A percentile compares a stretch with the other conserved stretches of the same genome.
These are phyloP conservation scores for Filosporella fistucella DNA, from an alignment of 495 filamentous ascomycete species.

Conservation along the genomic window DNA sequence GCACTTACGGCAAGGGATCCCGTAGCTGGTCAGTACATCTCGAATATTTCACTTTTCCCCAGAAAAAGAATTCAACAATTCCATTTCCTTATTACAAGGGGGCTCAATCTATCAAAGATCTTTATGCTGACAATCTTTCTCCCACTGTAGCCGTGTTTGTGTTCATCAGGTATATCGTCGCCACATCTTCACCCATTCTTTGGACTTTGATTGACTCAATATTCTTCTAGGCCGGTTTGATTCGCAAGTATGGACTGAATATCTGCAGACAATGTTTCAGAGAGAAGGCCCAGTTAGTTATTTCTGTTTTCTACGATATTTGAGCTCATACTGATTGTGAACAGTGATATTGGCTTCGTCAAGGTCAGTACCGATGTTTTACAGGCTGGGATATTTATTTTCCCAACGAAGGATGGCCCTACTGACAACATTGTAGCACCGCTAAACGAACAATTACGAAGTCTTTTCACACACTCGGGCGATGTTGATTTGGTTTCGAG, in stretches of 20 bases:
- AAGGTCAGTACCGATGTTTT: no score
- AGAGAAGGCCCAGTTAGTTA: slow-evolving; percentile 94
- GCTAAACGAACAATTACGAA: no score
- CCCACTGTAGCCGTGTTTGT: slow-evolving; percentile 73
- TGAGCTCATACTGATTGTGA: no score
- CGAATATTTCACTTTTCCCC: not conserved
- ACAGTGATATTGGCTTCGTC: slow-evolving; percentile 93
- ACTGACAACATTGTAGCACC: slow-evolving; percentile 38
- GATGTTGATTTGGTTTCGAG: no score
- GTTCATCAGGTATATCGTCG: no score
- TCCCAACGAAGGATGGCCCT: not conserved
- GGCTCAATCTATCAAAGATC: not conserved
- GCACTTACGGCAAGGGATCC: slow-evolving; percentile 93
- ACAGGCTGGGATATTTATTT: not conserved
- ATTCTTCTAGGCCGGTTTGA: slow-evolving; percentile 88
- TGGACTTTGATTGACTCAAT: no score
- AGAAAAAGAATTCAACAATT: not conserved
- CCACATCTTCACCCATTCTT: no score
- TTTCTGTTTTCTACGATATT: no score
- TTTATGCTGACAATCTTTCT: slow-evolving; percentile 9
- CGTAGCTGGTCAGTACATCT: slow-evolving; percentile 68
- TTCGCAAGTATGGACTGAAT: slow-evolving; percentile 98
- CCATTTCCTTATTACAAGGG: not conserved
- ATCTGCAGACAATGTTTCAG: slow-evolving; percentile 99
- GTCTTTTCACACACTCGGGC: no score